Percentiles rank a stretch among this genome's conserved stretches.
Evolutionary conservation across 768 basidiomycete species (phyloP).

Genomic region (Kwoniella mangroviensis): DNA sequence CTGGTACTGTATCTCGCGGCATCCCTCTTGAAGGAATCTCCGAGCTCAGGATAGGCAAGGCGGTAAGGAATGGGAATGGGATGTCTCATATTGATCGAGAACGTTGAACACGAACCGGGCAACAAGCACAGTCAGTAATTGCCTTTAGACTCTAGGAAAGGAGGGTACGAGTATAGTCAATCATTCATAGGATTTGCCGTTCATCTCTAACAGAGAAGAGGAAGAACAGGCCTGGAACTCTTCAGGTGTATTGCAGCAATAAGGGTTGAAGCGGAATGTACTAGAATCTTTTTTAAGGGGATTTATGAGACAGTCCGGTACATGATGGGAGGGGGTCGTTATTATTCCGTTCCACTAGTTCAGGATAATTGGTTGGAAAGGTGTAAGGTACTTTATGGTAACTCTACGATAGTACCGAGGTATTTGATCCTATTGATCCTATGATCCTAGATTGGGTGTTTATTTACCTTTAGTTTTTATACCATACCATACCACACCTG

Average conservation of each 20-base stretch:
- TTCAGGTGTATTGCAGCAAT: neutral
- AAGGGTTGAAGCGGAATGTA: slow-evolving; percentile 1
- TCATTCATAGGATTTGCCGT: too few species aligned
- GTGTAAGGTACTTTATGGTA: too few species aligned
- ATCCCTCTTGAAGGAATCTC: neutral
- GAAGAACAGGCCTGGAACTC: slow-evolving; percentile 2
- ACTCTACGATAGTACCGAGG: too few species aligned
- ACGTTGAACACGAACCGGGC: too few species aligned
- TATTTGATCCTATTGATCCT: too few species aligned
- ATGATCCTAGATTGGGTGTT: too few species aligned
- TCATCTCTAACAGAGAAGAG: too few species aligned
- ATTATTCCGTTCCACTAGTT: slow-evolving; percentile 14
- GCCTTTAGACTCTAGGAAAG: neutral
- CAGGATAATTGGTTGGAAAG: neutral
- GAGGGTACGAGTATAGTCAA: neutral
- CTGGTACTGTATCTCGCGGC: neutral
- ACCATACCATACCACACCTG: too few species aligned
- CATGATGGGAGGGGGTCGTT: neutral
- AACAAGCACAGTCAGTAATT: neutral
- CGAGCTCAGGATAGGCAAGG: too few species aligned
- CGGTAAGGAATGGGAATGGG: neutral
- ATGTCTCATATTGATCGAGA: slow-evolving; percentile 6
- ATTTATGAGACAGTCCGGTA: neutral
- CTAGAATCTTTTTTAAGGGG: neutral
- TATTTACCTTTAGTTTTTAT: too few species aligned